phyloP scores from a whole-genome alignment of 192 early-diverging fungal genomes.

The Coemansia sp. region DNA sequence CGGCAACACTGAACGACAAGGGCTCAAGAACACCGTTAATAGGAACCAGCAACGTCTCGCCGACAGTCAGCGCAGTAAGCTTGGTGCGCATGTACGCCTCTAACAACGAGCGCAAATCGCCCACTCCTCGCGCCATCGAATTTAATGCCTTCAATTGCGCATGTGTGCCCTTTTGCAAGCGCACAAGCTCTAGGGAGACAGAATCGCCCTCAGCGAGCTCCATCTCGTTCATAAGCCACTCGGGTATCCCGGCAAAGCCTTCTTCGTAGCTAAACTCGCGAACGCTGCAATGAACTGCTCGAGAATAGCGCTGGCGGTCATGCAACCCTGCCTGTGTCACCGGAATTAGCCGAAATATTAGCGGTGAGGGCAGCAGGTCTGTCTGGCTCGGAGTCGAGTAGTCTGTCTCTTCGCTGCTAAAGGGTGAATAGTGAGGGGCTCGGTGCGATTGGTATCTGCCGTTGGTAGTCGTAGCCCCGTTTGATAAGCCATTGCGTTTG shows the following conservation, averaged over 20 bases:
- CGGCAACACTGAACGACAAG: conserved; percentile 62
- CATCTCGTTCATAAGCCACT: conserved; percentile 58
- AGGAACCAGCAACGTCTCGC: conserved; percentile 62
- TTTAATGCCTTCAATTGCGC: conserved; percentile 63
- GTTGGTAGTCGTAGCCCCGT: neutral
- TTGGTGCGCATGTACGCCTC: conserved; percentile 68
- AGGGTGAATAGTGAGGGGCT: neutral
- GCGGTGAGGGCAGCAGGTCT: conserved; percentile 32
- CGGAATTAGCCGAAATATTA: conserved; percentile 31
- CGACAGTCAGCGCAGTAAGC: conserved; percentile 69
- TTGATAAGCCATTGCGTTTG: neutral
- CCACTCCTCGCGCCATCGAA: neutral
- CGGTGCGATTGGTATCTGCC: neutral
- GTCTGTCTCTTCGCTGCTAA: neutral
- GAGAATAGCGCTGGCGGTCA: neutral
- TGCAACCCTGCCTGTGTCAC: neutral
- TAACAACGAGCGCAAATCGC: conserved; percentile 59
- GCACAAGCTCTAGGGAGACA: conserved; percentile 60
- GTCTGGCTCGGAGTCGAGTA: neutral
- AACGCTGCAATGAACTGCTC: conserved; percentile 59
- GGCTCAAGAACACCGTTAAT: conserved; percentile 53
- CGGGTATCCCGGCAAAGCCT: conserved; percentile 51
- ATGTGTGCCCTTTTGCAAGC: conserved; percentile 66
- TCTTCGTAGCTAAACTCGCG: conserved; percentile 70
- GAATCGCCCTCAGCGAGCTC: conserved; percentile 48